A percentile compares a stretch with the other conserved stretches of the same genome.
These are phyloP conservation scores for Akebia trifoliata DNA, from an alignment of 164 flowering plant species.

Conservation along the genomic window DNA sequence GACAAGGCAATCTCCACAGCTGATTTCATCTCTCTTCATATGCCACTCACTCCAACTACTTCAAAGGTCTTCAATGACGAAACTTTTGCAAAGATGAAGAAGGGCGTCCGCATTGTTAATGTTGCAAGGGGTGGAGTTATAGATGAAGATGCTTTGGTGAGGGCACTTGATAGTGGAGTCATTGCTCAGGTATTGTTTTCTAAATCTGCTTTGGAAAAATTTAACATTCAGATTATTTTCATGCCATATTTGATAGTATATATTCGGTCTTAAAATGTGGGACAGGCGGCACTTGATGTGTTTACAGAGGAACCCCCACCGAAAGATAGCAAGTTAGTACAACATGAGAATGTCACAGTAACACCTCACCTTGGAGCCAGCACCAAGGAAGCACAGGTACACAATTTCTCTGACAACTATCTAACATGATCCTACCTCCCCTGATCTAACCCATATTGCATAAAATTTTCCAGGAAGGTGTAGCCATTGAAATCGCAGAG, in stretches of 20 bases:
- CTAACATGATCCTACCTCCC: background rate
- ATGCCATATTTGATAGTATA: background rate
- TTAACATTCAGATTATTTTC: background rate
- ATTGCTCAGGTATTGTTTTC: slow-evolving; percentile 93
- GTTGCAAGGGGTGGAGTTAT: slow-evolving; percentile 91
- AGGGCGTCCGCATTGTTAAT: slow-evolving; percentile 71
- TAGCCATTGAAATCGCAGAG: slow-evolving; percentile 89
- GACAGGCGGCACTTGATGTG: slow-evolving; percentile 89
- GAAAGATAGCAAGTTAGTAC: slow-evolving; percentile 59
- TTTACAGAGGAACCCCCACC: slow-evolving; percentile 81
- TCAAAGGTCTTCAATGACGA: slow-evolving; percentile 62
- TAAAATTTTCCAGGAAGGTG: slow-evolving; percentile 61
- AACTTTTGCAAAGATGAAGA: slow-evolving; percentile 67
- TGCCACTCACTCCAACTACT: slow-evolving; percentile 81
- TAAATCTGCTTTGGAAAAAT: too few species aligned
- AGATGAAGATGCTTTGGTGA: slow-evolving; percentile 79
- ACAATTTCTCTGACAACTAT: background rate
- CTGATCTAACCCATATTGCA: background rate
- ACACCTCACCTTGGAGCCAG: slow-evolving; percentile 97
- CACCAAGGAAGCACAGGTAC: slow-evolving; percentile 89
- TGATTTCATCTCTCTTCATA: slow-evolving; percentile 78
- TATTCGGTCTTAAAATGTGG: background rate
- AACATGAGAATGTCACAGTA: slow-evolving; percentile 66
- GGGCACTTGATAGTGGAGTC: slow-evolving; percentile 69
- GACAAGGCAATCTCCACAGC: slow-evolving; percentile 70